These are phyloP conservation scores for Lachancea quebecensis DNA, from an alignment of 805 yeast genomes.

Conservation along the genomic window DNA sequence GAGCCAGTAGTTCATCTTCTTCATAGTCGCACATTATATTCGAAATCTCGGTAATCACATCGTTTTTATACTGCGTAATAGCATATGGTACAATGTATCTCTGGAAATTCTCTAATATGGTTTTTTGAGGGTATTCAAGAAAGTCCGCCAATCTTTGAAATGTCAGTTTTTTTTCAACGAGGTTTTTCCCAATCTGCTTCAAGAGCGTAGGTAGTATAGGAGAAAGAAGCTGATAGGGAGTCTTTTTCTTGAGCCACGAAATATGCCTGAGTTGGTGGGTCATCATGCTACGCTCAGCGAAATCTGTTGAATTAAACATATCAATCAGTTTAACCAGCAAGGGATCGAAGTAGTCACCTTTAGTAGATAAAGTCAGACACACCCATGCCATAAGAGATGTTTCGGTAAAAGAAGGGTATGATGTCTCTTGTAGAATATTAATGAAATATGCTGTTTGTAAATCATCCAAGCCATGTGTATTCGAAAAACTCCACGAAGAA, in stretches of 20 bases:
- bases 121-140: slow-evolving; percentile 52
- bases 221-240: slow-evolving; percentile 74
- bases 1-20: slow-evolving; percentile 13
- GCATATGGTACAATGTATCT: slow-evolving; percentile 72
- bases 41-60: slow-evolving; percentile 40
- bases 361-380: slow-evolving; percentile 52
- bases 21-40: slow-evolving; percentile 25
- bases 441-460: slow-evolving; percentile 41
- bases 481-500: slow-evolving; percentile 41
- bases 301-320: slow-evolving; percentile 55
- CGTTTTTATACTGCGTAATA: slow-evolving; percentile 57
- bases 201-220: slow-evolving; percentile 75
- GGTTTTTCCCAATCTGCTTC: slow-evolving; percentile 50
- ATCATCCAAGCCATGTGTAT: slow-evolving; percentile 37
- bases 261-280: slow-evolving; percentile 58
- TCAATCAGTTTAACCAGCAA: slow-evolving; percentile 59
- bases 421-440: slow-evolving; percentile 34
- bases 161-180: slow-evolving; percentile 44
- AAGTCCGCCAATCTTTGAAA: slow-evolving; percentile 57
- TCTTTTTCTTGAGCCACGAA: slow-evolving; percentile 47
- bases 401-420: slow-evolving; percentile 44
- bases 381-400: slow-evolving; percentile 57
- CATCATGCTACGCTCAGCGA: slow-evolving; percentile 53
- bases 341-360: slow-evolving; percentile 63
- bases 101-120: slow-evolving; percentile 62